Conservation (phyloP, 2,329 filamentous ascomycete species). For the Colletotrichum liaoningense region DNA sequence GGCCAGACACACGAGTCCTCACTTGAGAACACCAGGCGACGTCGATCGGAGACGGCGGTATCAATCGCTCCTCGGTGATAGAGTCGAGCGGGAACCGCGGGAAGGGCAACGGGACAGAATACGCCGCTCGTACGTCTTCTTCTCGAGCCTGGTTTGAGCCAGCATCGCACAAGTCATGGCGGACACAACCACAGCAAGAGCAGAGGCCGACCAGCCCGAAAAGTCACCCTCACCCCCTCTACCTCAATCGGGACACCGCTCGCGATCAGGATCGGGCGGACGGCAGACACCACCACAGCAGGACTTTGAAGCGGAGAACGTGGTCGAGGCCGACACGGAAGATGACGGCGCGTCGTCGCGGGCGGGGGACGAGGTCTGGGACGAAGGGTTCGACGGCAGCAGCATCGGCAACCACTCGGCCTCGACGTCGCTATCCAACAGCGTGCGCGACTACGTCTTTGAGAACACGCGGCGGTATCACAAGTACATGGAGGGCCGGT, state of each 20-base stretch:
- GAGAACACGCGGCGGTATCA: slow-evolving; percentile 54
- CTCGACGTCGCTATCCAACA: slow-evolving; percentile 26
- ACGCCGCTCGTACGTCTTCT: too few species aligned
- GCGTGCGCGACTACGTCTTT: slow-evolving; percentile 41
- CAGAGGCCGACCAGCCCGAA: background rate
- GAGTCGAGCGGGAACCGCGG: background rate
- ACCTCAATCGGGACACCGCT: background rate
- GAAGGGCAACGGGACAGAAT: too few species aligned
- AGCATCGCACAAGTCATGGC: background rate
- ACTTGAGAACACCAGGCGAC: background rate
- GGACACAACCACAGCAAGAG: background rate
- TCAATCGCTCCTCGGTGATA: background rate
- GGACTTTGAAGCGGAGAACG: slow-evolving; percentile 13
- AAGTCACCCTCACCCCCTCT: background rate
- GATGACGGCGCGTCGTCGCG: slow-evolving; percentile 3
- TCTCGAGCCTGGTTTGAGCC: fast-evolving
- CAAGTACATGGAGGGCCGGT: slow-evolving; percentile 53
- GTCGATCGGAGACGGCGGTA: background rate
- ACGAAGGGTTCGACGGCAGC: slow-evolving; percentile 17
- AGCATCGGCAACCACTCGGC: slow-evolving; percentile 14
- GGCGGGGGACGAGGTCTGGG: slow-evolving; percentile 2
- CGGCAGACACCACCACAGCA: background rate
- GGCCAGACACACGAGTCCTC: background rate
- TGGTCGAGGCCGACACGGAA: slow-evolving; percentile 22
- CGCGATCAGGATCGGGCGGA: background rate